A percentile compares a stretch with the other conserved stretches of the same genome.
Conservation (phyloP, 805 yeast species). For the Candida parachauliodes region DNA sequence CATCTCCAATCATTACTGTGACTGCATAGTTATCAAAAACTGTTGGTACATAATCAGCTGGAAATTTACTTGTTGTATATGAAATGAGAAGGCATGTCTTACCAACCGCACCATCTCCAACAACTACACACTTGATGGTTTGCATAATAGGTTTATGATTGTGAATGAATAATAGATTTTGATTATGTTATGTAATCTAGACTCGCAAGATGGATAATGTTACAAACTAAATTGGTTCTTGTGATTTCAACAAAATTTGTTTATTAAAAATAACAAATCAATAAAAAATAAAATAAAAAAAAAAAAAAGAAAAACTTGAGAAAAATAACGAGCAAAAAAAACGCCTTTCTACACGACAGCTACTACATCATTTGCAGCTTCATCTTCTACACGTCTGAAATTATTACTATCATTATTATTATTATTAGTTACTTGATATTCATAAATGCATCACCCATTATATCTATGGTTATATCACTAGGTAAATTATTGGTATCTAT, state of each 20-base stretch:
- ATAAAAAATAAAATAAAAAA: too few species aligned
- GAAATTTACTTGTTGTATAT: conserved; percentile 94
- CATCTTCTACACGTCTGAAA: neutral
- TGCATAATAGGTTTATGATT: conserved; percentile 40
- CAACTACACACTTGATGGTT: conserved; percentile 91
- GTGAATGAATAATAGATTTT: too few species aligned
- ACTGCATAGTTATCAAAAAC: conserved; percentile 95
- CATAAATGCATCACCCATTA: conserved; percentile 46
- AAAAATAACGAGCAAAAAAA: neutral
- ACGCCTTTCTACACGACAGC: neutral
- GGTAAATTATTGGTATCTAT: conserved; percentile 55
- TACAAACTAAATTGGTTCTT: too few species aligned
- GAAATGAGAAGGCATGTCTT: conserved; percentile 93
- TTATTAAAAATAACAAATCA: neutral
- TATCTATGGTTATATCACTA: conserved; percentile 50
- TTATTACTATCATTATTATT: conserved; percentile 1
- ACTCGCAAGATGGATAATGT: too few species aligned
- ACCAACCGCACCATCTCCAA: conserved; percentile 99
- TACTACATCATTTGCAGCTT: neutral
- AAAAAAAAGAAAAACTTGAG: neutral
- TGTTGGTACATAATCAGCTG: conserved; percentile 98
- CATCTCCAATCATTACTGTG: conserved; percentile 95
- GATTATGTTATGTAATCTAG: too few species aligned
- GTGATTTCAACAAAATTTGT: neutral
- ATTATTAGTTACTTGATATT: conserved; percentile 27